Conservation (phyloP, 2,329 filamentous ascomycete genomes). For the Pseudocercospora fuligena region DNA sequence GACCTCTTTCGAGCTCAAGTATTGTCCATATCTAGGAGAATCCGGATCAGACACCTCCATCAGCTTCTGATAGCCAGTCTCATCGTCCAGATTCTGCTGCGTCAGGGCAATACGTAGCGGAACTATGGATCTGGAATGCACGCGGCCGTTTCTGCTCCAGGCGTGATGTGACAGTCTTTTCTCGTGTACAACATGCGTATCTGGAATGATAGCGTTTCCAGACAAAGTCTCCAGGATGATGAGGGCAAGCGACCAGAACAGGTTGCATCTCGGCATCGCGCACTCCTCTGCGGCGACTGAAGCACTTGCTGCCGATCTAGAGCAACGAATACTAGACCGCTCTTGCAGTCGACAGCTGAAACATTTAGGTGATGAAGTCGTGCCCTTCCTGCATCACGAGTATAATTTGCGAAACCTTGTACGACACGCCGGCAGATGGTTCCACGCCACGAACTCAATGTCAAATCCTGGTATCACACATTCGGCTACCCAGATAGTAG, state of each 20-base stretch:
- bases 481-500: no score
- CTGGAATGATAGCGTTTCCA: not conserved
- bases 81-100: constrained; percentile 32
- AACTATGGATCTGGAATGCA: constrained; percentile 42
- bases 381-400: not conserved
- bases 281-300: not conserved
- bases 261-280: not conserved
- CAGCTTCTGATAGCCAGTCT: constrained; percentile 32
- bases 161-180: constrained; percentile 3
- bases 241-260: not conserved
- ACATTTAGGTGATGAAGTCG: no score
- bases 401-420: not conserved
- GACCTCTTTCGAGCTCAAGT: constrained; percentile 44
- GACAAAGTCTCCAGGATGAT: no score
- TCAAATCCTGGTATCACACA: not conserved
- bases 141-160: constrained; percentile 44
- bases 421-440: not conserved
- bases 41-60: constrained; percentile 42
- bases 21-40: constrained; percentile 42
- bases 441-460: not conserved
- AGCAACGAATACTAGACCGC: no score
- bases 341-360: not conserved
- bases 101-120: constrained; percentile 33
- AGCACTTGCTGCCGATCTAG: no score
- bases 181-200: constrained; percentile 31